phyloP scores from a whole-genome alignment of 1,284 basidiomycete genomes.

The Ganoderma boninense region DNA sequence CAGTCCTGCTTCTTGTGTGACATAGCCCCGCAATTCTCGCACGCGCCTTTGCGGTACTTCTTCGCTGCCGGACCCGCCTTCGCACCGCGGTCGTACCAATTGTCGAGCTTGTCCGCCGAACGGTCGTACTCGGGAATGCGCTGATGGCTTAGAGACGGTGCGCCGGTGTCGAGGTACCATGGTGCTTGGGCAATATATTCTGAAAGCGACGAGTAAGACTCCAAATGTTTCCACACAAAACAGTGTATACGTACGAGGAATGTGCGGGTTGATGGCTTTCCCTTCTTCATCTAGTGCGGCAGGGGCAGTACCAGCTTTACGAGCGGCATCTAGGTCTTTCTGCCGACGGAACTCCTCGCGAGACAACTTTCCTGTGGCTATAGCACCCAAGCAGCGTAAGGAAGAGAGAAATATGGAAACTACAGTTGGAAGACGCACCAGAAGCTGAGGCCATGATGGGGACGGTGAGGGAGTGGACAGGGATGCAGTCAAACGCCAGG shows the following conservation, averaged over 20 bases:
- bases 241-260: conserved; percentile 78
- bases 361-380: conserved; percentile 81
- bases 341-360: conserved; percentile 93
- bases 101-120: conserved; percentile 77
- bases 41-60: conserved; percentile 97
- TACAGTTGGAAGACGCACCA: conserved; percentile 30
- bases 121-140: conserved; percentile 79
- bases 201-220: conserved; percentile 40
- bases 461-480: not conserved
- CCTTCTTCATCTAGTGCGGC: conserved; percentile 96
- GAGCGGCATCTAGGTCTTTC: conserved; percentile 95
- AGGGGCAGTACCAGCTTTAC: conserved; percentile 97
- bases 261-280: conserved; percentile 96
- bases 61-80: conserved; percentile 90
- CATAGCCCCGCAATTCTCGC: conserved; percentile 98
- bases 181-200: conserved; percentile 96
- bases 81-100: conserved; percentile 93
- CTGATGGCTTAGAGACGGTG: conserved; percentile 94
- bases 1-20: conserved; percentile 94
- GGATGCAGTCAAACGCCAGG: not conserved
- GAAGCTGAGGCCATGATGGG: conserved; percentile 31
- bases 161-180: conserved; percentile 96
- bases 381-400: not conserved
- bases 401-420: conserved; percentile 2
- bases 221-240: conserved; percentile 21